A percentile compares a stretch with the other conserved stretches of the same genome.
These are phyloP conservation scores for Viridothelium virens DNA, from an alignment of 495 filamentous ascomycete genomes.

Conservation along the genomic window DNA sequence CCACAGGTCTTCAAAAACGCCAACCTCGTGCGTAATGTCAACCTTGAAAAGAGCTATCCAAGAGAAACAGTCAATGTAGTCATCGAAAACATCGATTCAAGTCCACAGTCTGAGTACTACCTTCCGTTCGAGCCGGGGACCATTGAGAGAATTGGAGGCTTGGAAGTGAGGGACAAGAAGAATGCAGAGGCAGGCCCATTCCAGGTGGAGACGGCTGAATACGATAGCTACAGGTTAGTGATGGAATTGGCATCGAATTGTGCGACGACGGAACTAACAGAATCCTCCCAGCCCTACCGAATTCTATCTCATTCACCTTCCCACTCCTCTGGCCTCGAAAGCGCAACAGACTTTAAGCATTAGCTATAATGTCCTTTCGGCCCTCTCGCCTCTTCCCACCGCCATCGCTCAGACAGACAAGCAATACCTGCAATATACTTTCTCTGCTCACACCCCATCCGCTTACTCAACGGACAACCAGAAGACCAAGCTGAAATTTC, in stretches of 20 bases:
- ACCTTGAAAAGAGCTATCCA: slow-evolving; percentile 83
- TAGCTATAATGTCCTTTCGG: slow-evolving; percentile 66
- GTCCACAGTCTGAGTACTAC: slow-evolving; percentile 81
- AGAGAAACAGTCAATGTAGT: slow-evolving; percentile 88
- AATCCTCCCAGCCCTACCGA: slow-evolving; percentile 53
- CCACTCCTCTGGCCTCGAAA: slow-evolving; percentile 62
- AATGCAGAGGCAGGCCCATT: slow-evolving; percentile 58
- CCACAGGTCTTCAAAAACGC: slow-evolving; percentile 83
- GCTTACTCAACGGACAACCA: slow-evolving; percentile 82
- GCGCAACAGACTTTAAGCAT: slow-evolving; percentile 80
- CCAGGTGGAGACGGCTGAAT: slow-evolving; percentile 56
- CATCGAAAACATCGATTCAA: slow-evolving; percentile 74
- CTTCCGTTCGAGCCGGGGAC: slow-evolving; percentile 70
- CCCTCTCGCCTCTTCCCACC: slow-evolving; percentile 70
- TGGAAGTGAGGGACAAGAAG: slow-evolving; percentile 91
- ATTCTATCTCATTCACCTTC: slow-evolving; percentile 76
- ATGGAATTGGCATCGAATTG: not conserved
- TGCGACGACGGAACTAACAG: not conserved
- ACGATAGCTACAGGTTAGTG: slow-evolving; percentile 53
- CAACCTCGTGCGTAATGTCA: slow-evolving; percentile 83
- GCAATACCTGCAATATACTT: slow-evolving; percentile 77
- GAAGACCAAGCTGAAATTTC: slow-evolving; percentile 93
- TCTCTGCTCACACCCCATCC: slow-evolving; percentile 73
- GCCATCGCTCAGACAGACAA: slow-evolving; percentile 69
- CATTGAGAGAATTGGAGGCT: slow-evolving; percentile 65